A percentile compares a stretch with the other conserved stretches of the same genome.
These are phyloP conservation scores for Colletotrichum sp. DNA, from an alignment of 2,329 filamentous ascomycete genomes.

Conservation along the genomic window DNA sequence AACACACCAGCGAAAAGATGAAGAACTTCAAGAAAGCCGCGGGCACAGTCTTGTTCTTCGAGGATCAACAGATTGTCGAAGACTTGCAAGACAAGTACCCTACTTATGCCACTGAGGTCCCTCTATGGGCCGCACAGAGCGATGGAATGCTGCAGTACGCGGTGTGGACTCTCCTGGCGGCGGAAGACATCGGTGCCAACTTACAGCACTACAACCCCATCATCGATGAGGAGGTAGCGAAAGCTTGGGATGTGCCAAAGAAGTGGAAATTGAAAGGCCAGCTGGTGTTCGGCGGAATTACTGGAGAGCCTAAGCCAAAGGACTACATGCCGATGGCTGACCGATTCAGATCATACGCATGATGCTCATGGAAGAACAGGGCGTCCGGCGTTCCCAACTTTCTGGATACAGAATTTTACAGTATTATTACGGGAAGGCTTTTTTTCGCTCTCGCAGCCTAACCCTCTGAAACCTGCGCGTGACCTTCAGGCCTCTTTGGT, in stretches of 20 bases:
- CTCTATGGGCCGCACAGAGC: constrained; percentile 75
- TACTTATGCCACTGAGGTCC: constrained; percentile 80
- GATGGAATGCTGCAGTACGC: constrained; percentile 82
- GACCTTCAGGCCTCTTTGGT: background rate
- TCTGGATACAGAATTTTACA: background rate
- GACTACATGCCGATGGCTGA: constrained; percentile 67
- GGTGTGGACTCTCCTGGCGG: constrained; percentile 81
- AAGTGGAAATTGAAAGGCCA: constrained; percentile 82
- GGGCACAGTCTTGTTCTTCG: constrained; percentile 88
- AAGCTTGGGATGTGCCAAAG: constrained; percentile 72
- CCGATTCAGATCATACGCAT: constrained; percentile 63
- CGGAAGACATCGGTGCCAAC: constrained; percentile 85
- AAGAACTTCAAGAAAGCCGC: constrained; percentile 71
- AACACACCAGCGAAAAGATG: constrained; percentile 49
- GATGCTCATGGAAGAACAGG: background rate
- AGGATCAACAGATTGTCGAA: constrained; percentile 72
- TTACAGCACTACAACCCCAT: constrained; percentile 94
- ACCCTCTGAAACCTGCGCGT: background rate
- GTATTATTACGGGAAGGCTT: background rate
- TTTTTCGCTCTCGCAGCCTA: background rate
- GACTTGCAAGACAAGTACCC: constrained; percentile 71
- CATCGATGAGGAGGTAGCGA: constrained; percentile 73
- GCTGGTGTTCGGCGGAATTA: constrained; percentile 78
- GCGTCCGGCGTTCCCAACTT: background rate
- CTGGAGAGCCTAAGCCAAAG: constrained; percentile 65